These are phyloP conservation scores for Sordariomycetes sp. DNA, from an alignment of 2,329 filamentous ascomycete genomes.

Conservation along the genomic window DNA sequence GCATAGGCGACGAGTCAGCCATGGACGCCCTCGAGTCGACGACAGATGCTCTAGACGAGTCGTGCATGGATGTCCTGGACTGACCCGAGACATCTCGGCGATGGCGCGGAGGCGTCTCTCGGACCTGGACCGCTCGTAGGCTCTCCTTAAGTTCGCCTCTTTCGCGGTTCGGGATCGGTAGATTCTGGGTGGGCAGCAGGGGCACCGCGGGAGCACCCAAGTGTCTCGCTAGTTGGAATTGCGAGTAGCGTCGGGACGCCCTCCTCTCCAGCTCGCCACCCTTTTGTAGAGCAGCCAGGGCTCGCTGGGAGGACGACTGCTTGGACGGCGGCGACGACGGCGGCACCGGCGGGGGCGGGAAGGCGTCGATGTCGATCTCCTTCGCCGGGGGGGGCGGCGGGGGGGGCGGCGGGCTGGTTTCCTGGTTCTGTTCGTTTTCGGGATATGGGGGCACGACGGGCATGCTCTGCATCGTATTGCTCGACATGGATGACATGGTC, in stretches of 20 bases:
- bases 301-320: slow-evolving; percentile 52
- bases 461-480: slow-evolving; percentile 61
- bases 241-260: slow-evolving; percentile 85
- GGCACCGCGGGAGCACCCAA: slow-evolving; percentile 71
- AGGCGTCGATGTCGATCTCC: slow-evolving; percentile 47
- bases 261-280: slow-evolving; percentile 85
- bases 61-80: slow-evolving; percentile 16
- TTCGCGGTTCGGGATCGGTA: slow-evolving; percentile 74
- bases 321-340: slow-evolving; percentile 23
- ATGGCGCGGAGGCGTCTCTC: slow-evolving; percentile 33
- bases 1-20: slow-evolving; percentile 3
- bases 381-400: slow-evolving; percentile 23
- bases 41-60: too few relatives aligned
- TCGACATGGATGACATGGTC: slow-evolving; percentile 58
- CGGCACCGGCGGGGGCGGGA: slow-evolving; percentile 53
- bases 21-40: background rate
- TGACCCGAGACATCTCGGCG: slow-evolving; percentile 33
- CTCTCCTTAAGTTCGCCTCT: slow-evolving; percentile 71
- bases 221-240: slow-evolving; percentile 94
- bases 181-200: slow-evolving; percentile 72
- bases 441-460: slow-evolving; percentile 64
- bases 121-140: slow-evolving; percentile 51
- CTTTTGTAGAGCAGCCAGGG: slow-evolving; percentile 77
- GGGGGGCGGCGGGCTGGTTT: slow-evolving; percentile 22
- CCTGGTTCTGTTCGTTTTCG: slow-evolving; percentile 21